Evolutionary conservation across 306 rosid species (phyloP), one percentile per base, ranked within the genome.

Genomic region (Quillaja saponaria): DNA sequence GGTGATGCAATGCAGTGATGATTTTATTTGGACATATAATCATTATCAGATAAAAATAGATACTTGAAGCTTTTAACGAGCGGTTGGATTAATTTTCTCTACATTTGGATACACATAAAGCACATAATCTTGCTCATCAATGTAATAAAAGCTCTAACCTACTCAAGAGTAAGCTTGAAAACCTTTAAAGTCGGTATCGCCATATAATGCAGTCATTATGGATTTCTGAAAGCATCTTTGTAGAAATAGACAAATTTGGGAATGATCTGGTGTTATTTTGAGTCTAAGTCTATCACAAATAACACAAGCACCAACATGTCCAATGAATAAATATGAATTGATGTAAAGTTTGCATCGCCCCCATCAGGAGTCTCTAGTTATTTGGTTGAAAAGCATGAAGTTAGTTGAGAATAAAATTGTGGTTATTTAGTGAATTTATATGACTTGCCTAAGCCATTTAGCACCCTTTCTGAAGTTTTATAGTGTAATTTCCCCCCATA

Each of bases 101-200:
- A 52, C 61, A 57, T 62, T 45, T 67, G 51, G 72, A 71, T 55
- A 66, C 57, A 17, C 49, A 51, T 67, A 71, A 71, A 61, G 66
- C 57, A 17, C 49, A 51, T 67, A 71, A 63, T 52, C 78, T 63
- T 55, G 63, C 37, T 71, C 67, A 41, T 66, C 47, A 75, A 56
- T 66, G 42, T 62, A 40, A 58, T 34, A 71, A 63, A 61, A 62
- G 58, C 65, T 50, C 35, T 53, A 75, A 71, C 75, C 72, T 46
- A 38, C 71, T 55, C 66, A 52, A 46, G 42, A 16, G 70, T 61
- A 37, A 31, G 68, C 38, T 71, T 61, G 10, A 50, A 66, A 64
- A 49, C 50, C 76, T 49, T 61, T 66, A 55, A 72, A 77, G 75
- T 71, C 68, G 72, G 64, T 71, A 67, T 77, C 82, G 56, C 61